A percentile compares a stretch with the other conserved stretches of the same genome.
Evolutionary conservation across 2,329 filamentous ascomycete genomes (phyloP).

Genomic region (Xylariomycetidae sp.): DNA sequence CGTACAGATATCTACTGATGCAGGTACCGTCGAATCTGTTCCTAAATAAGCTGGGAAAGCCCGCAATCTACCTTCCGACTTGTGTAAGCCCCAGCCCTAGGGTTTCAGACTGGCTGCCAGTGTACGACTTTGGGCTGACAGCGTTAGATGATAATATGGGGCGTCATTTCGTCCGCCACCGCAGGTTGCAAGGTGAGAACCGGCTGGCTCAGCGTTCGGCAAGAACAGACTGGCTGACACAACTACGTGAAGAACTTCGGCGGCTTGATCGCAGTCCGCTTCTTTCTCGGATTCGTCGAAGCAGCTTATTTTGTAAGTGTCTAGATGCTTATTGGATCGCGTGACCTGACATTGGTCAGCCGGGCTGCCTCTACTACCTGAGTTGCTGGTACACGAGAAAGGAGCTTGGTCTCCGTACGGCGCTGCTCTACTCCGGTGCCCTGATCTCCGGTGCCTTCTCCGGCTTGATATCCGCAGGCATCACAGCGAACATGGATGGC

Average conservation of each 20-base stretch:
- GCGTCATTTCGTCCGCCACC: constrained; percentile 37
- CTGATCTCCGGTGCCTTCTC: constrained; percentile 68
- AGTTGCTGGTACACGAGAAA: constrained; percentile 64
- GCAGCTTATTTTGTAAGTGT: constrained; percentile 37
- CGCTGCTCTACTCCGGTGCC: constrained; percentile 61
- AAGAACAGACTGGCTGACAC: constrained; percentile 1
- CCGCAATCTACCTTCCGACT: constrained; percentile 37
- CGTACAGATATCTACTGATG: constrained; percentile 39
- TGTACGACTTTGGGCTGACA: constrained; percentile 8
- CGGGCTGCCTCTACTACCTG: constrained; percentile 58
- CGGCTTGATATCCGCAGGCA: constrained; percentile 57
- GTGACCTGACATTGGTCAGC: constrained; percentile 22
- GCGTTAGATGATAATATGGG: constrained; percentile 43
- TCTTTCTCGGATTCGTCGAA: constrained; percentile 38
- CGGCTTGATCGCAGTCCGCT: constrained; percentile 34
- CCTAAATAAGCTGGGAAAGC: constrained; percentile 44
- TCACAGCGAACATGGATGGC: constrained; percentile 59
- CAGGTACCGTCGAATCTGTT: constrained; percentile 46
- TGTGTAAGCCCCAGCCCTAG: constrained; percentile 29
- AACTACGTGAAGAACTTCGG: constrained; percentile 20
- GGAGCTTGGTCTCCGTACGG: constrained; percentile 60
- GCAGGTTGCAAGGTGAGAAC: constrained; percentile 24
- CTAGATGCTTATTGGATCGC: no score
- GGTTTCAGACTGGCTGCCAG: not conserved
- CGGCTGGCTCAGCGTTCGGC: not conserved